These are phyloP conservation scores for Skeletonema costatum DNA, from an alignment of 108 stramenopile genomes.

Conservation along the genomic window DNA sequence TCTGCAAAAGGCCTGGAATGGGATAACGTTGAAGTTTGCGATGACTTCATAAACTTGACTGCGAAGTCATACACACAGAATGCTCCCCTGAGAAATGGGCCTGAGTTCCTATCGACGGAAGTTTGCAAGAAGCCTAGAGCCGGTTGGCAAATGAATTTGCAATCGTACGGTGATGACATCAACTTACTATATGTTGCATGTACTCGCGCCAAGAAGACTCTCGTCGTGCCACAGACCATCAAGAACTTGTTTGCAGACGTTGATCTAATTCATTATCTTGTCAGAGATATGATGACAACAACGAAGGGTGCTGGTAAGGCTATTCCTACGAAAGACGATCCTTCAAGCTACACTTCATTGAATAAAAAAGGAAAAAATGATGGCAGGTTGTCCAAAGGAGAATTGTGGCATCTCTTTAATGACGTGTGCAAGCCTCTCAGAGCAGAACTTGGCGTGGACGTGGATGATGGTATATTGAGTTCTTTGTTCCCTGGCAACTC, in stretches of 20 bases:
- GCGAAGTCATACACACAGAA: conserved; percentile 1
- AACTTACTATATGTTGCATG: conserved; percentile 38
- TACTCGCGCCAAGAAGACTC: conserved; percentile 33
- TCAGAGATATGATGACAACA: conserved; percentile 15
- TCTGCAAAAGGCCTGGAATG: conserved; percentile 48
- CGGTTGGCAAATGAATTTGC: conserved; percentile 24
- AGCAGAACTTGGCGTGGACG: conserved; percentile 18
- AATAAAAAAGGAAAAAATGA: conserved; percentile 3
- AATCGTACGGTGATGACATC: conserved; percentile 12
- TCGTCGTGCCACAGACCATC: conserved; percentile 17
- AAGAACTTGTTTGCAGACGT: conserved; percentile 6
- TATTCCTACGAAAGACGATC: neutral
- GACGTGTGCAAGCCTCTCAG: conserved; percentile 28
- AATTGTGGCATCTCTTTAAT: conserved; percentile 32
- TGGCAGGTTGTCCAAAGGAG: conserved; percentile 23
- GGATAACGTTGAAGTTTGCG: conserved; percentile 41
- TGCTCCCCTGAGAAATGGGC: conserved; percentile 1
- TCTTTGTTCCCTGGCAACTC: conserved; percentile 10
- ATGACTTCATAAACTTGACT: conserved; percentile 27
- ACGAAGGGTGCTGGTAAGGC: neutral
- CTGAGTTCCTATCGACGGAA: neutral
- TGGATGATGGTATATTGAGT: conserved; percentile 11
- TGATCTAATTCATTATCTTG: conserved; percentile 21
- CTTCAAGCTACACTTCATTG: neutral
- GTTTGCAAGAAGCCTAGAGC: neutral